Conservation (phyloP, 2,329 filamentous ascomycete species). For the Sodiomyces alkalinus region DNA sequence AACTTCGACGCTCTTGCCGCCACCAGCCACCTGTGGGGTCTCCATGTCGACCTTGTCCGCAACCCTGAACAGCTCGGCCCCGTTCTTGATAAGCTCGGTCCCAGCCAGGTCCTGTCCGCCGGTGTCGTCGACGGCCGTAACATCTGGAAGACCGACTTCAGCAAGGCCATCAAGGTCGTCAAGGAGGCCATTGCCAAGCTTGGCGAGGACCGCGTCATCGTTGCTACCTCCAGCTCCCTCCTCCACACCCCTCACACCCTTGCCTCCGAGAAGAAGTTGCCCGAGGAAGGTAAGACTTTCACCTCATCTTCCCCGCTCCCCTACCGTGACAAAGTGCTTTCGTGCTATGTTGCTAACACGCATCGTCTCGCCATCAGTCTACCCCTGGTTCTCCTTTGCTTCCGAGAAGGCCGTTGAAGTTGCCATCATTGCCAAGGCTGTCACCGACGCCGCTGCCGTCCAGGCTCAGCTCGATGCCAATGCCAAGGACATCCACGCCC, state of each 20-base stretch:
- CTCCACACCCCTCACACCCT: constrained; percentile 98
- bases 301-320: not conserved
- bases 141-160: constrained; percentile 99
- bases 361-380: constrained; percentile 4
- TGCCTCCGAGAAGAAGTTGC: constrained; percentile 93
- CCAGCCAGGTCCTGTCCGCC: constrained; percentile 80
- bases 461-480: constrained; percentile 88
- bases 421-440: constrained; percentile 87
- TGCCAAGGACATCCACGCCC: constrained; percentile 82
- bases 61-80: constrained; percentile 94
- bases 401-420: constrained; percentile 88
- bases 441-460: constrained; percentile 81
- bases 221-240: constrained; percentile 92
- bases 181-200: constrained; percentile 87
- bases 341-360: not conserved
- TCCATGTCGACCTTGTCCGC: constrained; percentile 93
- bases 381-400: constrained; percentile 94
- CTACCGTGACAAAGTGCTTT: not conserved
- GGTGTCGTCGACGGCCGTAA: constrained; percentile 98
- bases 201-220: constrained; percentile 93
- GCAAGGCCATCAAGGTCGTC: constrained; percentile 80
- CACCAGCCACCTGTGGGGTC: constrained; percentile 45
- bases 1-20: constrained; percentile 82
- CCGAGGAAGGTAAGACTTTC: constrained; percentile 35
- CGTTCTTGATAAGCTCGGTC: constrained; percentile 67